Evolutionary conservation across 2,329 filamentous ascomycete genomes (phyloP).

Genomic region (Sporothrix pseudoabietina): DNA sequence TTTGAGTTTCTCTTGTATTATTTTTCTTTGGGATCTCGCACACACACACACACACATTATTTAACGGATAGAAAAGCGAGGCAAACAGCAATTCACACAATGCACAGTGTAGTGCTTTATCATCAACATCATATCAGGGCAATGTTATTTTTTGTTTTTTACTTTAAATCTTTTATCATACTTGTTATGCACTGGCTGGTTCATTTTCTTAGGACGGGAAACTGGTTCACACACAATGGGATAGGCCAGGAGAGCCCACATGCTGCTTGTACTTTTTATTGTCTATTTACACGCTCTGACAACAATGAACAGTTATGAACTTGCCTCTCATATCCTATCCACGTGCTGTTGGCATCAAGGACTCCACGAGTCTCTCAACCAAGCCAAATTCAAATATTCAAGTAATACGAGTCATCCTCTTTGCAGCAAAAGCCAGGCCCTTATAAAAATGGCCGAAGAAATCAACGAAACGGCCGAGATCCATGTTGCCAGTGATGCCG

Average conservation of each 20-base stretch:
- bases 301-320: not conserved
- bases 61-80: conserved; percentile 17
- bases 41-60: not conserved
- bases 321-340: too few species aligned
- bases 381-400: too few species aligned
- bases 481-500: too few species aligned
- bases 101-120: not conserved
- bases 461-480: too few species aligned
- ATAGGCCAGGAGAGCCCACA: not conserved
- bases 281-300: not conserved
- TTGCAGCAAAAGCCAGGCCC: too few species aligned
- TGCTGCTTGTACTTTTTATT: not conserved
- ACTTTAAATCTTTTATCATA: not conserved
- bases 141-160: not conserved
- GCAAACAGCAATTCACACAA: conserved; percentile 1
- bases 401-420: too few species aligned
- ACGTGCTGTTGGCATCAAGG: too few species aligned
- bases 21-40: not conserved
- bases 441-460: too few species aligned
- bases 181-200: too few species aligned
- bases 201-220: conserved; percentile 2
- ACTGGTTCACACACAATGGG: not conserved
- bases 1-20: not conserved
- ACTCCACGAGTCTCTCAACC: too few species aligned
- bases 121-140: not conserved